Conservation (phyloP, 495 filamentous ascomycete species). For the Aspergillus nanangensis region DNA sequence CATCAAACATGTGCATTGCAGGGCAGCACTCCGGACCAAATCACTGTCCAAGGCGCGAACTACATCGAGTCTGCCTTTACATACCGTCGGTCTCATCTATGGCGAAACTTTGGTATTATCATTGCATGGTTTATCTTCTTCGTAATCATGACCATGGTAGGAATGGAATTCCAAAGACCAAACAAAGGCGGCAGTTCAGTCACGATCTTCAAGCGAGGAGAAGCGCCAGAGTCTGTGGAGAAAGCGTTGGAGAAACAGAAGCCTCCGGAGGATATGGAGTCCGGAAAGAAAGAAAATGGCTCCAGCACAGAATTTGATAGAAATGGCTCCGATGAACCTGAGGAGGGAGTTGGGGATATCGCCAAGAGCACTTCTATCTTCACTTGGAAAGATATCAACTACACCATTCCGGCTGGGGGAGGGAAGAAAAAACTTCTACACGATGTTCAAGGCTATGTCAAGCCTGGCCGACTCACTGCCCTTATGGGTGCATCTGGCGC, state of each 20-base stretch:
- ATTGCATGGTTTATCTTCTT: constrained; percentile 54
- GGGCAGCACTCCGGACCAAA: constrained; percentile 47
- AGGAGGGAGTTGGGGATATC: constrained; percentile 35
- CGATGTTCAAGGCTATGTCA: constrained; percentile 65
- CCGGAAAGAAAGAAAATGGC: constrained; percentile 26
- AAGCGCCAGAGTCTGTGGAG: constrained; percentile 50
- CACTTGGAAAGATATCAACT: constrained; percentile 76
- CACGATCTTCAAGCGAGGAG: constrained; percentile 62
- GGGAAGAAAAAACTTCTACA: constrained; percentile 55
- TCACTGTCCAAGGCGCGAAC: constrained; percentile 45
- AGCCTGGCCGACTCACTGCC: constrained; percentile 67
- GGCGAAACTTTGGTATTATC: constrained; percentile 60
- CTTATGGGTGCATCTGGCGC: constrained; percentile 65
- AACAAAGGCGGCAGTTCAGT: constrained; percentile 68
- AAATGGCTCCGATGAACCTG: constrained; percentile 19
- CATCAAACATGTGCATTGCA: constrained; percentile 60
- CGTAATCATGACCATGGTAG: constrained; percentile 52
- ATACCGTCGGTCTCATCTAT: constrained; percentile 53
- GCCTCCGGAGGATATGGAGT: constrained; percentile 45
- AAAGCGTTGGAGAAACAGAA: constrained; percentile 32
- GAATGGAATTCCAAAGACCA: constrained; percentile 65
- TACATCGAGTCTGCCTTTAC: constrained; percentile 52
- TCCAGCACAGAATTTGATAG: constrained; percentile 16
- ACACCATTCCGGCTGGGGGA: constrained; percentile 61
- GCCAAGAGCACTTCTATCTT: constrained; percentile 61